These are phyloP conservation scores for Yarrowia bubula DNA, from an alignment of 805 yeast species.

Conservation along the genomic window DNA sequence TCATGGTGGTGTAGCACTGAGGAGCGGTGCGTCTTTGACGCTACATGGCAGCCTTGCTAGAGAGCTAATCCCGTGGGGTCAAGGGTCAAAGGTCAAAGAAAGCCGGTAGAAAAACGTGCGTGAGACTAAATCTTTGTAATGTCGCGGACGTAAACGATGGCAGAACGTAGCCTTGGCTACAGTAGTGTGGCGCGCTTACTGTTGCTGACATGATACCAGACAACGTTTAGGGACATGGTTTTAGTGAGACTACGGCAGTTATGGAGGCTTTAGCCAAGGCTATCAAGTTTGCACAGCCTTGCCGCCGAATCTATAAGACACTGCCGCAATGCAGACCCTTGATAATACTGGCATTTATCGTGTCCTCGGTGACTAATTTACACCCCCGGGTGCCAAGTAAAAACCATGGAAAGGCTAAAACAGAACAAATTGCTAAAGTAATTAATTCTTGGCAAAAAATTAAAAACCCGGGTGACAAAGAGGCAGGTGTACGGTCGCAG, in stretches of 20 bases:
- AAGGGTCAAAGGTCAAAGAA: neutral
- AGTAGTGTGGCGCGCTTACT: neutral
- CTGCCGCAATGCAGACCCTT: neutral
- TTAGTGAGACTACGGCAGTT: neutral
- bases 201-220: neutral
- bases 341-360: neutral
- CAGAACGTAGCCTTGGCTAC: too few species aligned
- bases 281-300: too few species aligned
- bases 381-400: constrained; percentile 13
- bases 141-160: neutral
- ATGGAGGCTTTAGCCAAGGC: neutral
- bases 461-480: neutral
- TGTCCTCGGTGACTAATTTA: neutral
- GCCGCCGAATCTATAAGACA: neutral
- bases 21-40: constrained; percentile 10
- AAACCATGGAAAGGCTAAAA: neutral
- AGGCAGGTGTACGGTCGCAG: neutral
- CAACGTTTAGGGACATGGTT: neutral
- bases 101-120: constrained; percentile 10
- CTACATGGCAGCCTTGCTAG: neutral
- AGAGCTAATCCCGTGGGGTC: neutral
- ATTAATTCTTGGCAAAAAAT: constrained; percentile 2
- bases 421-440: neutral
- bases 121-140: neutral
- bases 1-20: neutral